Base-by-base conservation (phyloP, 1,284 basidiomycete genomes). In the Pyrrhoderma noxium region DNA sequence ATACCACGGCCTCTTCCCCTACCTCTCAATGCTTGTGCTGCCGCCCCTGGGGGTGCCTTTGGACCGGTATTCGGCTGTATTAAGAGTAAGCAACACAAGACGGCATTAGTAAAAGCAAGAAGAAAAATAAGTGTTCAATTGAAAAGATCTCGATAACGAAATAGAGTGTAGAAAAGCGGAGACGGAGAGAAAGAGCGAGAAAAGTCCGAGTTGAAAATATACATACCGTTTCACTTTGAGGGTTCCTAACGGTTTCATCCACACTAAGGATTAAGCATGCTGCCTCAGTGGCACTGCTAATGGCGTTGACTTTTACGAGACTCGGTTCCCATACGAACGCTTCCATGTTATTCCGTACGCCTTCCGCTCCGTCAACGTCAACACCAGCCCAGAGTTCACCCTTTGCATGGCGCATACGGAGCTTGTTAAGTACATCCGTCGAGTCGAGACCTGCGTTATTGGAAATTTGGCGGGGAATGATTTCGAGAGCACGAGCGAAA, bases 361-460 rank as follows among this genome's bases (percentile, higher is more conserved):
- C 89, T 45, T 94, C 89, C 5, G 72, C 65, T 8, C 86, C 85
- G 56, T 99, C 93, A 27, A 99, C 93, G 62, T 98, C 94, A 21
- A 99, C 93, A 56, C 96, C 96, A 40, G 82, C 87, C 94, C 94
- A 98, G 52, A 76, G 81, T 47, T 83, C 79, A 41, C 89, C 92
- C 55, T 83, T 81, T 0, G 93, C 93, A 64, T 99, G 95, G 62
- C 88, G 85, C 93, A 97, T 98, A 54, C 96, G 85, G 51, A 99
- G 79, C 67, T 97, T 93, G 75, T 99, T 99, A 54, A 99, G 75
- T 49, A 99, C 81, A 64, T 99, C 96, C 9, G 95, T 99, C 1
- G 95, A 95, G 70, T 99, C 96, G 35, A 99, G 76, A 16, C 96
- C 96, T 16, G 96, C 96, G 63, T 99, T 99, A 70, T 99, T 95